A percentile compares a stretch with the other conserved stretches of the same genome.
Evolutionary conservation across 75 land plant genomes (phyloP).

Genomic region (Sequoia sempervirens): DNA sequence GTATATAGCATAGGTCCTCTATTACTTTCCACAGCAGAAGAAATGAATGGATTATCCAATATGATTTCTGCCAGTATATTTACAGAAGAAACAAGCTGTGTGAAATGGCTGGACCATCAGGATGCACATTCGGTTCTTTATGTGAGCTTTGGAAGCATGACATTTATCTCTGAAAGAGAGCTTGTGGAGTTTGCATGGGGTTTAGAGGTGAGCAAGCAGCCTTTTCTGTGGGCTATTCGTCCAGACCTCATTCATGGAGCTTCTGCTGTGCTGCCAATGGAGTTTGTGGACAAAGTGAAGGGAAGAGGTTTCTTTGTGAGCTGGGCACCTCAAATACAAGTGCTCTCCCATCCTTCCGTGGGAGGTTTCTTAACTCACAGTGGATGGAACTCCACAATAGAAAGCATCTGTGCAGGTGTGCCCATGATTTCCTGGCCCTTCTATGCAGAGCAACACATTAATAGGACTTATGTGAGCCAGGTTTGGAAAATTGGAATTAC

Average conservation of each 20-base stretch:
- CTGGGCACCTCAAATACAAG: constrained; percentile 21
- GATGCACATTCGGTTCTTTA: background rate
- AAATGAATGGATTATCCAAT: no score
- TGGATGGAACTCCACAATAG: no score
- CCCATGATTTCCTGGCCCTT: background rate
- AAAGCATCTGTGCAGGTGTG: no score
- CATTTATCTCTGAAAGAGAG: no score
- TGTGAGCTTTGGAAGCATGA: constrained; percentile 14
- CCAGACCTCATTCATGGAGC: no score
- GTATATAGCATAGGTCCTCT: no score
- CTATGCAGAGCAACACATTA: background rate
- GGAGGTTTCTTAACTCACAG: constrained; percentile 14
- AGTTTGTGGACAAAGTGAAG: background rate
- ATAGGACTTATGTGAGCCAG: background rate
- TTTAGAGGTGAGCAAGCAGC: constrained; percentile 14
- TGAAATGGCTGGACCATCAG: constrained; percentile 16
- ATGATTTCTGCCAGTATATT: background rate
- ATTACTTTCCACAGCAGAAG: no score
- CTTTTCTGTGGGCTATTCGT: constrained; percentile 13
- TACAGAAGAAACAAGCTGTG: constrained; percentile 9
- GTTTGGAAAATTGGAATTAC: constrained; percentile 1
- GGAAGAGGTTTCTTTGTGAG: constrained; percentile 9
- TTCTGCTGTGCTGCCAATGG: background rate
- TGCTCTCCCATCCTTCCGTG: constrained; percentile 11
- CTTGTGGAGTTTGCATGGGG: constrained; percentile 6